phyloP scores from a whole-genome alignment of 371 early-diverging fungal genomes.

The Sporodiniella umbellata region DNA sequence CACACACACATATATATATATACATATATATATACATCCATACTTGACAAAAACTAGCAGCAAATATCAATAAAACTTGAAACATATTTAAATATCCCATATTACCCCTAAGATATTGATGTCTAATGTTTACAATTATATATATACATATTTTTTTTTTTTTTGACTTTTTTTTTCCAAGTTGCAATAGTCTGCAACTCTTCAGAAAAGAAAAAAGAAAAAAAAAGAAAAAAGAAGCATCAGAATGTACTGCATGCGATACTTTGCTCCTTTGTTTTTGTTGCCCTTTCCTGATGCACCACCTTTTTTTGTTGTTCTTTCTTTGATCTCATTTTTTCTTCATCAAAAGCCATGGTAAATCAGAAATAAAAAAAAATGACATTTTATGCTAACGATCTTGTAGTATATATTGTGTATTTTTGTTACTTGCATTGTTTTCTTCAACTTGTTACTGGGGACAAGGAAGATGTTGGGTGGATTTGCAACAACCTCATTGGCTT shows the following conservation, averaged over 20 bases:
- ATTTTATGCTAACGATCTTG: too few species aligned
- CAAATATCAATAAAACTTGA: too few species aligned
- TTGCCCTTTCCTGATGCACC: conserved; percentile 68
- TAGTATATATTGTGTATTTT: conserved; percentile 63
- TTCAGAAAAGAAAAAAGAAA: not conserved
- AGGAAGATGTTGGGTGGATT: conserved; percentile 65
- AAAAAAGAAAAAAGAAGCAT: too few species aligned
- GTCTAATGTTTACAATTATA: too few species aligned
- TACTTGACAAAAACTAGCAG: too few species aligned
- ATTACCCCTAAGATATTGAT: too few species aligned
- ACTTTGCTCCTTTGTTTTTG: conserved; percentile 62
- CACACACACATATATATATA: too few species aligned
- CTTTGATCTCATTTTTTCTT: conserved; percentile 58
- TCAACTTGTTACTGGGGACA: conserved; percentile 72
- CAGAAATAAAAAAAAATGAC: not conserved
- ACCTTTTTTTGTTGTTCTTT: conserved; percentile 61
- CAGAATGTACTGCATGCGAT: conserved; percentile 60
- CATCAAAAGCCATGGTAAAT: conserved; percentile 69
- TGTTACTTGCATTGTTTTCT: conserved; percentile 57
- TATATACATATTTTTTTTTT: too few species aligned
- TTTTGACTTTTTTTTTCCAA: not conserved
- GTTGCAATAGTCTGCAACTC: not conserved
- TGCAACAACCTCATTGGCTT: conserved; percentile 40
- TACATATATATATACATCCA: too few species aligned
- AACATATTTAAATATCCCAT: too few species aligned